These are phyloP conservation scores for Melaleuca alternifolia DNA, from an alignment of 345 rosid genomes.

Conservation along the genomic window DNA sequence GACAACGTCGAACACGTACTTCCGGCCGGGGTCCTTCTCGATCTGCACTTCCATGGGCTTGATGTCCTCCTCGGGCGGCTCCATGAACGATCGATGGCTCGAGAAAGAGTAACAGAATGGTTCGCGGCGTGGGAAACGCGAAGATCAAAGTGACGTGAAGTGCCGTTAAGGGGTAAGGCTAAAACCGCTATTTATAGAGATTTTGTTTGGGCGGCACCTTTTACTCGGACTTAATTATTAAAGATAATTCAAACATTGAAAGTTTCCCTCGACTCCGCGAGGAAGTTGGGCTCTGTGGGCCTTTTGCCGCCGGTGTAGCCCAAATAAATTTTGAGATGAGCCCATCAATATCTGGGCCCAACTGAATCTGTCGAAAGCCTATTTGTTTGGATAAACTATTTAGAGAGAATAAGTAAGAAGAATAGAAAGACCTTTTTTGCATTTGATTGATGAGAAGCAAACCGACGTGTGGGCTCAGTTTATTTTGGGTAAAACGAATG, in stretches of 20 bases:
- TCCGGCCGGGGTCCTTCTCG: not conserved
- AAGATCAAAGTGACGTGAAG: not conserved
- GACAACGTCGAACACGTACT: not conserved
- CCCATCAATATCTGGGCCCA: not conserved
- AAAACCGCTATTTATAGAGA: not conserved
- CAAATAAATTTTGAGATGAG: not conserved
- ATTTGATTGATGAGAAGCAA: not conserved
- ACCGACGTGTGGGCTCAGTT: not conserved
- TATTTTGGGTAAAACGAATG: no score
- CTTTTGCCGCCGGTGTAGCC: not conserved
- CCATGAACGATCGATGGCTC: not conserved
- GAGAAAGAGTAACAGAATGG: not conserved
- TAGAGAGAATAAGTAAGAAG: not conserved
- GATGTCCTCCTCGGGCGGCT: not conserved
- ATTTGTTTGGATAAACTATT: not conserved
- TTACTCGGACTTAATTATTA: not conserved
- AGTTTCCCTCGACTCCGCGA: not conserved
- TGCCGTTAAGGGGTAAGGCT: fast-evolving
- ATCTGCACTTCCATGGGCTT: not conserved
- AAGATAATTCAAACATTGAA: not conserved
- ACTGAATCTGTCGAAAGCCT: not conserved
- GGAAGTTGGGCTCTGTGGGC: not conserved
- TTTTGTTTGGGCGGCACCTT: not conserved
- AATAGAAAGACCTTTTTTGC: not conserved
- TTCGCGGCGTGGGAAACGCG: not conserved